Evolutionary conservation across 2,329 filamentous ascomycete species (phyloP), one percentile per base, ranked within the genome.

Genomic region (Clathrospora elynae): DNA sequence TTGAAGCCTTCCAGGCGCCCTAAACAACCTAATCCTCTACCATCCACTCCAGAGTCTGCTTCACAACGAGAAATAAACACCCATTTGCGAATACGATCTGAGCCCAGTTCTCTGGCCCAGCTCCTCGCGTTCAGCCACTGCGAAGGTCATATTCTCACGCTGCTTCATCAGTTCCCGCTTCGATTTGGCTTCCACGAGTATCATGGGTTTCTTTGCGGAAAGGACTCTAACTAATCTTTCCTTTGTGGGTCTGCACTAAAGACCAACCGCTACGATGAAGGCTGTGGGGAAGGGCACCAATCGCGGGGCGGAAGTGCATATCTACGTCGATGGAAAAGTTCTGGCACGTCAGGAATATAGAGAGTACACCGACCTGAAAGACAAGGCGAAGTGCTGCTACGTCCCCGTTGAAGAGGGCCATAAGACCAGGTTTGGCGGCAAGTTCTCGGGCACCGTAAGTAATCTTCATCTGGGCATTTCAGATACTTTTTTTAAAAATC

Each of bases 321-420:
- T 68, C 11, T 46, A 25, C 7, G 41, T 67, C 9, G 50, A 54
- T 5, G 66, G 60, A 9, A 53, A 52, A 24, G 55, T 59, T 4
- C 29, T 53, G 1, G 30, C 43, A 4, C 58, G 67, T 9, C 22
- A 57, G 4, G 72, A 75, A 35, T 73, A 65, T 35, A 62, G 55
- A 8, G 46, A 70, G 11, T 66, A 62, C 6, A 17, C 65, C 4
- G 53, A 60, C 14, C 13, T 35, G 4, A 29, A 16, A 5, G 62
- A 66, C 28, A 53, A 46, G 5, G 61, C 61, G 1, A 45, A 71
- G 5, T 65, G 64, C 24, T 71, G 67, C 55, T 73, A 68, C 37
- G 55, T 75, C 3, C 56, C 71, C 0, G 61, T 73, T 1, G 49
- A 59, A 1, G 48, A 58, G 5, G 64, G 58, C 14, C 47, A 71